These are phyloP conservation scores for Mycosarcoma mackinlayi DNA, from an alignment of 1,284 basidiomycete species.

Conservation along the genomic window DNA sequence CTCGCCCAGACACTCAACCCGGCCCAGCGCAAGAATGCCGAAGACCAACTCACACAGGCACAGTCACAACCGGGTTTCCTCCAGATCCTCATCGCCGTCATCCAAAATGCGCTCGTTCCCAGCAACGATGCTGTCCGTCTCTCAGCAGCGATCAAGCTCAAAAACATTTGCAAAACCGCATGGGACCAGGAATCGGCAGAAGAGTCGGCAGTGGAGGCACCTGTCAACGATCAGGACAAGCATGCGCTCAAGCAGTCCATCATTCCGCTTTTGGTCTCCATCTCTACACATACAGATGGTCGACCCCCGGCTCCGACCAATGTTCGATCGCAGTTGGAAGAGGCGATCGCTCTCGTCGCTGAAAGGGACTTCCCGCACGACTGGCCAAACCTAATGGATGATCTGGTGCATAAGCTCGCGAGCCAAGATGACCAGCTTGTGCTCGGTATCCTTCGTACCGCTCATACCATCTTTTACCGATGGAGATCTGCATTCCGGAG, in stretches of 20 bases:
- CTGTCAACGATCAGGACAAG: constrained; percentile 72
- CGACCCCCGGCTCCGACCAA: constrained; percentile 50
- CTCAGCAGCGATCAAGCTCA: constrained; percentile 66
- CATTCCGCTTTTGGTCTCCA: constrained; percentile 82
- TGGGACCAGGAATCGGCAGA: constrained; percentile 60
- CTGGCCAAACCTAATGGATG: constrained; percentile 62
- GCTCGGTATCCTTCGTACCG: constrained; percentile 88
- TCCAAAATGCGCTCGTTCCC: constrained; percentile 48
- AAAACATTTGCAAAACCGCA: constrained; percentile 64
- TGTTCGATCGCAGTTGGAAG: constrained; percentile 61
- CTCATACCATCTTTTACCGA: constrained; percentile 91
- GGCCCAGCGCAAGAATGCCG: constrained; percentile 53
- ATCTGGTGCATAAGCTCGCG: constrained; percentile 75
- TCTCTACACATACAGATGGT: constrained; percentile 67
- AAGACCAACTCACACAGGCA: constrained; percentile 56
- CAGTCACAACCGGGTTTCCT: constrained; percentile 58
- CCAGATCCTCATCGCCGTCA: constrained; percentile 58
- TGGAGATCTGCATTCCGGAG: constrained; percentile 93
- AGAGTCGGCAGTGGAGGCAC: constrained; percentile 22
- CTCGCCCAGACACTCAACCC: constrained; percentile 63
- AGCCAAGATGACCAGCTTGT: constrained; percentile 85
- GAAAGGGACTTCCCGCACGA: constrained; percentile 62
- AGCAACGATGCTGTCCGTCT: constrained; percentile 56
- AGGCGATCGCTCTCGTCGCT: constrained; percentile 62
- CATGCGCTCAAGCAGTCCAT: constrained; percentile 76